These are phyloP conservation scores for Colletotrichum eremochloae DNA, from an alignment of 2,329 filamentous ascomycete species.

Conservation along the genomic window DNA sequence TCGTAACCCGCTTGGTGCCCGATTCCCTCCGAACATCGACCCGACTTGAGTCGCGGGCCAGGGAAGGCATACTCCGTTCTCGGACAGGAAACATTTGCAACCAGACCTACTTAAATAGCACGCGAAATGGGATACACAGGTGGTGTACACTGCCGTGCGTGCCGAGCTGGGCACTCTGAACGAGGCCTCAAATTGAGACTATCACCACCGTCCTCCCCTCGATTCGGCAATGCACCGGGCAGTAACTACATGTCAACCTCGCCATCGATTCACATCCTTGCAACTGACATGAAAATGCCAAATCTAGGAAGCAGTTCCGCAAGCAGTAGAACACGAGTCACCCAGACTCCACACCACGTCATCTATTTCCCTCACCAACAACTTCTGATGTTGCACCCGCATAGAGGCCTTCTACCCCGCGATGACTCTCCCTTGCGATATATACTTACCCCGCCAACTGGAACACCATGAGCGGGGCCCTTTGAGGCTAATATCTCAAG, in stretches of 20 bases:
- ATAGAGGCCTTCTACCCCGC: constrained; percentile 12
- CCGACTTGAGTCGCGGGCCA: background rate
- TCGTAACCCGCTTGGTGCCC: background rate
- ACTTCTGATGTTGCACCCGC: constrained; percentile 5
- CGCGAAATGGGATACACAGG: background rate
- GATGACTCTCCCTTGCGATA: constrained; percentile 12
- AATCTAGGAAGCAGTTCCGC: background rate
- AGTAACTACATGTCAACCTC: background rate
- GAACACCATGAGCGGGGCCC: constrained; percentile 26
- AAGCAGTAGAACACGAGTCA: background rate
- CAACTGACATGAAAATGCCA: background rate
- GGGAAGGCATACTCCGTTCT: background rate
- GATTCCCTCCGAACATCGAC: background rate
- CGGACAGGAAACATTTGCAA: background rate
- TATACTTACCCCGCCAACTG: constrained; percentile 37
- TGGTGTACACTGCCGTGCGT: background rate
- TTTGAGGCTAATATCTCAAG: constrained; percentile 17
- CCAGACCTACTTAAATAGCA: background rate
- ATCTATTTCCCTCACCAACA: background rate
- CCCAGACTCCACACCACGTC: background rate
- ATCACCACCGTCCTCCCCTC: background rate
- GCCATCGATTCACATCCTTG: background rate
- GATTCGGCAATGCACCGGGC: no score
- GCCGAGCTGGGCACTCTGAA: background rate
- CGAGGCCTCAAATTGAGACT: background rate